These are phyloP conservation scores for Cryptosporidium bovis DNA, from an alignment of 169 alveolate genomes.

Conservation along the genomic window DNA sequence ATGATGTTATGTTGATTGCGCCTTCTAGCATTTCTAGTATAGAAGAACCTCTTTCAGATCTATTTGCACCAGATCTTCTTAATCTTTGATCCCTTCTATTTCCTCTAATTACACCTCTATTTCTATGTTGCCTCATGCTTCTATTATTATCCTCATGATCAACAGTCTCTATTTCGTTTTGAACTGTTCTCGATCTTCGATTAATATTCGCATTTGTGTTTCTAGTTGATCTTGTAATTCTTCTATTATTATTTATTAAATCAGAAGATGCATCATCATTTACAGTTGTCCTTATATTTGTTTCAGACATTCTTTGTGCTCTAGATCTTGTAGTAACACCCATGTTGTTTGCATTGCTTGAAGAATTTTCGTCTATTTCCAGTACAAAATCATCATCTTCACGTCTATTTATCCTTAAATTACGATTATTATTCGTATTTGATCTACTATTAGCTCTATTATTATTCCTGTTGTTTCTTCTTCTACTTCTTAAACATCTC, in stretches of 20 bases:
- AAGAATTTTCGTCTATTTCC: background rate
- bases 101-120: background rate
- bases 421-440: conserved; percentile 2
- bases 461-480: conserved; percentile 19
- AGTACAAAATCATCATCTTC: conserved; percentile 30
- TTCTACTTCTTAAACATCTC: conserved; percentile 74
- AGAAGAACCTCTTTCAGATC: background rate
- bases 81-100: background rate
- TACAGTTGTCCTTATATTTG: conserved; percentile 3
- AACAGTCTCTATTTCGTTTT: background rate
- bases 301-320: background rate
- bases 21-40: conserved; percentile 30
- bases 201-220: background rate
- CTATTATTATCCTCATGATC: background rate
- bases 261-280: background rate
- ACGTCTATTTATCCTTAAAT: conserved; percentile 1
- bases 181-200: background rate
- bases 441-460: conserved; percentile 11
- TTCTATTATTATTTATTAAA: background rate
- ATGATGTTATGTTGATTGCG: background rate
- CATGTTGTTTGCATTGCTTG: background rate
- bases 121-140: background rate
- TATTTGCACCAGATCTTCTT: background rate
- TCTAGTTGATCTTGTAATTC: conserved; percentile 5
- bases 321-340: conserved; percentile 29